Evolutionary conservation across 2,329 filamentous ascomycete species (phyloP).

Genomic region (Colletotrichum camelliae): DNA sequence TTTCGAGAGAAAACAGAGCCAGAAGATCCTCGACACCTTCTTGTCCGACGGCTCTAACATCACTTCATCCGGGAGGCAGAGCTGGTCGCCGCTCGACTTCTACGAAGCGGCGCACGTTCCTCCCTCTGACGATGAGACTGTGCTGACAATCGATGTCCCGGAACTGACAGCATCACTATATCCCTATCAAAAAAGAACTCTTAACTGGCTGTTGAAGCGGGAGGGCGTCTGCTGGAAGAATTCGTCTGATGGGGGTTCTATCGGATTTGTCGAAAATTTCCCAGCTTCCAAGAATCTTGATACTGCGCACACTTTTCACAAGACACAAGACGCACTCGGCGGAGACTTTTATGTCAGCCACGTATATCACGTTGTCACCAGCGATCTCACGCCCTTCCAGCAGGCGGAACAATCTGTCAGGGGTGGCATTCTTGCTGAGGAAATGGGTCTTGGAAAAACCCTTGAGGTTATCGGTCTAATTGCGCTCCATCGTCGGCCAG

Average conservation of each 20-base stretch:
- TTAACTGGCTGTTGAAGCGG: slow-evolving; percentile 72
- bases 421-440: slow-evolving; percentile 76
- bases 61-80: slow-evolving; percentile 22
- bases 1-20: slow-evolving; percentile 35
- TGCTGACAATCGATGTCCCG: slow-evolving; percentile 45
- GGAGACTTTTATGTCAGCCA: slow-evolving; percentile 62
- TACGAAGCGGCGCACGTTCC: slow-evolving; percentile 74
- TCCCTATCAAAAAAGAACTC: slow-evolving; percentile 74
- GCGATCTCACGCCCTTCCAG: slow-evolving; percentile 50
- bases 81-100: slow-evolving; percentile 61
- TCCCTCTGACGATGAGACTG: slow-evolving; percentile 40
- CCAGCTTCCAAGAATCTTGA: not conserved
- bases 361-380: slow-evolving; percentile 64
- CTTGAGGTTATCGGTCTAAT: slow-evolving; percentile 76
- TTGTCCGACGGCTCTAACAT: slow-evolving; percentile 33
- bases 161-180: slow-evolving; percentile 61
- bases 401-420: slow-evolving; percentile 45
- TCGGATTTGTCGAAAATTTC: slow-evolving; percentile 24
- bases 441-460: slow-evolving; percentile 86
- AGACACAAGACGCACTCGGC: not conserved
- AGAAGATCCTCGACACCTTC: slow-evolving; percentile 40
- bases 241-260: slow-evolving; percentile 18
- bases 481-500: slow-evolving; percentile 60
- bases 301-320: slow-evolving; percentile 14
- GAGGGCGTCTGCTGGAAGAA: slow-evolving; percentile 63